Conservation (phyloP, 192 early-diverging fungal species). For the Allomyces macrogynus region DNA sequence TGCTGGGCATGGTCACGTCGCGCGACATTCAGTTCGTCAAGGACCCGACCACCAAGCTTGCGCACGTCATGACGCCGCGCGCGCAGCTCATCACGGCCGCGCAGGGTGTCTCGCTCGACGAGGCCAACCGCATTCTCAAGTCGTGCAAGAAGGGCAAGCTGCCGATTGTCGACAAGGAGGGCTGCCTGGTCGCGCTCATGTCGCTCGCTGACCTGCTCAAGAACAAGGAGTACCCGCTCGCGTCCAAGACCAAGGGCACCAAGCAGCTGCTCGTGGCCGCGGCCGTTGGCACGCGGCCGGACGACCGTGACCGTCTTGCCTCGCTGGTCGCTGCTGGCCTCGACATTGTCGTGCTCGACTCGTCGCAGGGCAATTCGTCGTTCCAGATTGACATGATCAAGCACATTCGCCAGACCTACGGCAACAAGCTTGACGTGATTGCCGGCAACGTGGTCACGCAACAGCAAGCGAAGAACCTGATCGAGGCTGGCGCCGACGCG, state of each 20-base stretch:
- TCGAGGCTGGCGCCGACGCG: constrained; percentile 84
- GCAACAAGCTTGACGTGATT: constrained; percentile 56
- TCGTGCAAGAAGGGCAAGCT: constrained; percentile 91
- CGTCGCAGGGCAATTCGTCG: constrained; percentile 82
- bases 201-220: constrained; percentile 90
- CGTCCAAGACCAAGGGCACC: constrained; percentile 54
- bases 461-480: constrained; percentile 78
- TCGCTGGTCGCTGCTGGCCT: constrained; percentile 82
- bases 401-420: constrained; percentile 72
- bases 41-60: constrained; percentile 39
- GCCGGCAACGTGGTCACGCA: constrained; percentile 95
- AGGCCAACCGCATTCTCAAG: constrained; percentile 75
- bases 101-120: constrained; percentile 67
- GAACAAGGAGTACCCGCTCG: constrained; percentile 86
- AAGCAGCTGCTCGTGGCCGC: constrained; percentile 89
- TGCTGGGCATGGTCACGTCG: constrained; percentile 89
- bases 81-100: constrained; percentile 67
- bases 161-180: constrained; percentile 70
- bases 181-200: constrained; percentile 71
- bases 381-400: constrained; percentile 93
- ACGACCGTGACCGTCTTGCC: constrained; percentile 61
- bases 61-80: constrained; percentile 55
- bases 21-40: constrained; percentile 87
- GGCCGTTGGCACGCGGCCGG: constrained; percentile 74
- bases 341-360: constrained; percentile 91